Evolutionary conservation across 2,329 filamentous ascomycete genomes (phyloP), one percentile per base, ranked within the genome.

Genomic region (Trichophyton verrucosum): DNA sequence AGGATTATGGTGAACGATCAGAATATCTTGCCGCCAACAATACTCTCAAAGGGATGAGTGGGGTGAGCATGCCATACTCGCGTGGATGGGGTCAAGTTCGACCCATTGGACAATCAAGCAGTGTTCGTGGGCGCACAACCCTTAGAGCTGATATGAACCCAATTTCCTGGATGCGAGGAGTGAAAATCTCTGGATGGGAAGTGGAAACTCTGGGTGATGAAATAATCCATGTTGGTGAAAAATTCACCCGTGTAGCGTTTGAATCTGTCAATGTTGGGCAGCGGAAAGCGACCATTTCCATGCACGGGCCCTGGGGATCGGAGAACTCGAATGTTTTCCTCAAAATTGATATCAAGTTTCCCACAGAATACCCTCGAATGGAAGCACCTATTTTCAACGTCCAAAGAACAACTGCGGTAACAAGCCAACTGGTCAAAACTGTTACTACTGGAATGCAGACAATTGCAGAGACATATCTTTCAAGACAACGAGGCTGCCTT

Each of bases 111-210:
- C 75, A 77, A 22, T 72, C 74, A 49, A 69, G 75, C 46, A 77
- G 76, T 20, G 78, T 78, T 68, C 77, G 80, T 63, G 77, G 77
- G 24, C 76, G 76, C 46, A 76, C 75, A 20, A 73, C 72, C 44
- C 66, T 76, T 60, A 75, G 76, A 57, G 77, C 77, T 46, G 78
- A 81, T 60, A 78, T 79, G 22, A 82, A 83, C 61, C 81, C 82
- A 15, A 84, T 86, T 60, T 76, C 79, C 1, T 86, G 83, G 83
- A 84, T 86, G 80, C 81, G 81, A 61, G 83, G 83, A 58, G 82
- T 86, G 46, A 85, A 83, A 64, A 83, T 86, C 60, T 77, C 76
- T 1, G 75, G 75, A 30, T 77, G 76, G 80, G 78, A 75, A 63
- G 78, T 77, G 58, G 80, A 82, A 68, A 81, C 75, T 9, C 69